phyloP scores from a whole-genome alignment of 257 asterid species.

The Scutellaria galericulata region DNA sequence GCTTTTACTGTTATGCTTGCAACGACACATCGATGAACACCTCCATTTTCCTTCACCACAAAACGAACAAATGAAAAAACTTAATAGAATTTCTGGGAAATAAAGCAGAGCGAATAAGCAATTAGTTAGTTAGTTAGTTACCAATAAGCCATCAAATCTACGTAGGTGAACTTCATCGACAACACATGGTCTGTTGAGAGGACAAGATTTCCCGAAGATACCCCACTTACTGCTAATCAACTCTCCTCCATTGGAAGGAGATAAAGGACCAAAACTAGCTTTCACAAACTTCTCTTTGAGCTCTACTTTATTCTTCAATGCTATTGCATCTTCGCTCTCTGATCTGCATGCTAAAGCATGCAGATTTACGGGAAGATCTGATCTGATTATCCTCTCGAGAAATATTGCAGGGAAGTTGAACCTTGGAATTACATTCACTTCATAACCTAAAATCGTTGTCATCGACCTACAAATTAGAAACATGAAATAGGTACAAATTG shows the following conservation, averaged over 20 bases:
- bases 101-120: constrained; percentile 26
- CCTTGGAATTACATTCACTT: constrained; percentile 86
- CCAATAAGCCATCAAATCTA: constrained; percentile 95
- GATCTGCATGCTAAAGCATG: constrained; percentile 89
- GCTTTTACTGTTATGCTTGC: constrained; percentile 96
- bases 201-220: constrained; percentile 77
- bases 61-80: constrained; percentile 13
- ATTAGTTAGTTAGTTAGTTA: constrained; percentile 37
- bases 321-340: constrained; percentile 45
- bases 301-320: background rate
- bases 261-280: constrained; percentile 64
- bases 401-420: constrained; percentile 95
- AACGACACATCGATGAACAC: constrained; percentile 91
- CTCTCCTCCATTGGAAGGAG: constrained; percentile 70
- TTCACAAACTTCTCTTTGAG: constrained; percentile 53
- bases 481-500: background rate
- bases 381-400: constrained; percentile 87
- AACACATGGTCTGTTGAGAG: constrained; percentile 69
- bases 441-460: constrained; percentile 66
- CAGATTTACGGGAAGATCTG: constrained; percentile 96
- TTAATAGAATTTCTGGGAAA: constrained; percentile 25
- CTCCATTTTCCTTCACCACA: constrained; percentile 85
- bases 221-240: constrained; percentile 67
- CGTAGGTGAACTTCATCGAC: constrained; percentile 99
- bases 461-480: constrained; percentile 51